phyloP scores from a whole-genome alignment of 345 rosid species.

The Melaleuca alternifolia region DNA sequence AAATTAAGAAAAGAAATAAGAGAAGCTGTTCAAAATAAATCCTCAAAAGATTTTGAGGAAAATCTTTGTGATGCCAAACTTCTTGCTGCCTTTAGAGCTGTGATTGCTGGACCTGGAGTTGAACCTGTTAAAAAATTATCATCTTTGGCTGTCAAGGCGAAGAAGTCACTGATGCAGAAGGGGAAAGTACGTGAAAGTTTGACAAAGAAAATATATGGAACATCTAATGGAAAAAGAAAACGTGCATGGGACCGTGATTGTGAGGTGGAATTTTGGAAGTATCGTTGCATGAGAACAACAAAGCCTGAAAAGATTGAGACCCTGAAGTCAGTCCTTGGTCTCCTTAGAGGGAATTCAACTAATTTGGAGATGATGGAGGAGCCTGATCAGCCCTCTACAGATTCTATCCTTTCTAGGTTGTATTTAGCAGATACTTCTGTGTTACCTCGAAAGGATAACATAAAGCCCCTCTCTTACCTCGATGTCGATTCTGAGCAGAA shows the following conservation, averaged over 20 bases:
- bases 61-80: constrained; percentile 81
- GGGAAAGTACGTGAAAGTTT: constrained; percentile 96
- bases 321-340: constrained; percentile 77
- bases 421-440: constrained; percentile 96
- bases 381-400: constrained; percentile 35
- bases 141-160: constrained; percentile 60
- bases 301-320: constrained; percentile 93
- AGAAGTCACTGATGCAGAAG: constrained; percentile 78
- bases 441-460: constrained; percentile 76
- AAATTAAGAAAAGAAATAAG: constrained; percentile 82
- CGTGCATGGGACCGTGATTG: constrained; percentile 96
- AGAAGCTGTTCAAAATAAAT: constrained; percentile 69
- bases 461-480: constrained; percentile 62
- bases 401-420: constrained; percentile 83
- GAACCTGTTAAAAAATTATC: constrained; percentile 41
- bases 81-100: constrained; percentile 88
- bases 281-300: constrained; percentile 64
- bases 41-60: constrained; percentile 49
- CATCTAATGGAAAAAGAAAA: constrained; percentile 73
- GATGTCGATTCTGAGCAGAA: constrained; percentile 16
- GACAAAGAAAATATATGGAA: constrained; percentile 84
- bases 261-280: constrained; percentile 98
- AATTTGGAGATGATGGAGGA: constrained; percentile 20
- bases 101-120: constrained; percentile 53
- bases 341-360: constrained; percentile 46